A percentile compares a stretch with the other conserved stretches of the same genome.
phyloP scores from a whole-genome alignment of 257 asterid species.

The Nicotiana undulata region DNA sequence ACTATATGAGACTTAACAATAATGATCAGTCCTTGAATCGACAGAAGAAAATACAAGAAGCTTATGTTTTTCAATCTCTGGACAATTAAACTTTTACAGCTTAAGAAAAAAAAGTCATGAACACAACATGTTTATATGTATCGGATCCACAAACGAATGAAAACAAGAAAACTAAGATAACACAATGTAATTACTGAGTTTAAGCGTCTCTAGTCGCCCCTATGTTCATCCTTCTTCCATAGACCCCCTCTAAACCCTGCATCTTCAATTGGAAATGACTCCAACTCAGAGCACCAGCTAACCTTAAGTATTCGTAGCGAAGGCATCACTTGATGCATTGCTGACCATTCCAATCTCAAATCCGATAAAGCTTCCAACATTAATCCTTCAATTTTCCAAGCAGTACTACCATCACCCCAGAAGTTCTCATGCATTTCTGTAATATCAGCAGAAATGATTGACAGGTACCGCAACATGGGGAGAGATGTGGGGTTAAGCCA shows the following conservation, averaged over 20 bases:
- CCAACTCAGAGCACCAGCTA: constrained; percentile 31
- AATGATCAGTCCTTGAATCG: not conserved
- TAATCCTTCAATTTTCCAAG: constrained; percentile 28
- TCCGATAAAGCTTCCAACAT: constrained; percentile 24
- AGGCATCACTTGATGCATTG: constrained; percentile 25
- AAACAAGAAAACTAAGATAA: not conserved
- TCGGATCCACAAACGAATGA: not conserved
- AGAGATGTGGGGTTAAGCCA: constrained; percentile 29
- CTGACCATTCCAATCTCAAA: constrained; percentile 21
- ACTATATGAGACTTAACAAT: not conserved
- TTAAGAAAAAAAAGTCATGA: not conserved
- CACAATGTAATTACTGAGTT: not conserved
- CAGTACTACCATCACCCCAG: constrained; percentile 18
- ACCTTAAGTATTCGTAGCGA: constrained; percentile 18
- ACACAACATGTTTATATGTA: not conserved
- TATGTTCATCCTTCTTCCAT: constrained; percentile 19
- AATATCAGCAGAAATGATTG: constrained; percentile 20
- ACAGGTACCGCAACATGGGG: constrained; percentile 19
- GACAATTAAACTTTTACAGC: not conserved
- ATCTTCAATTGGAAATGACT: constrained; percentile 25
- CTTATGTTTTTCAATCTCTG: not conserved
- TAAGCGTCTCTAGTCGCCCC: not conserved
- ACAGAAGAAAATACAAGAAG: not conserved
- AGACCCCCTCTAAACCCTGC: constrained; percentile 30
- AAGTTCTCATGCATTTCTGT: constrained; percentile 12